Evolutionary conservation across 768 basidiomycete species (phyloP).

Genomic region (Hypholoma sublateritium): DNA sequence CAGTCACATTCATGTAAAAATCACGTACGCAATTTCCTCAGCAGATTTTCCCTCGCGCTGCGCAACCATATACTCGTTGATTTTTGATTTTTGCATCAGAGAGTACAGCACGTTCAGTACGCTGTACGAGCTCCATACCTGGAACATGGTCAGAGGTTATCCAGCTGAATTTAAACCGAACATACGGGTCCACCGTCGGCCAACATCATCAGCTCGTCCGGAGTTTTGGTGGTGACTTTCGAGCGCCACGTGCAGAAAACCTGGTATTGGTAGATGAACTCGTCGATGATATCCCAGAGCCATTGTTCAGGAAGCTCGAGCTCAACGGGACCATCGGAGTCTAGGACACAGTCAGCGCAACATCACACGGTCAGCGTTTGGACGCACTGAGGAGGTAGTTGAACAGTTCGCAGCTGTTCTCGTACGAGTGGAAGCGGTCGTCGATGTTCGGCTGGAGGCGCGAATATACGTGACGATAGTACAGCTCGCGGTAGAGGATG

Average conservation of each 20-base stretch:
- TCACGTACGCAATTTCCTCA: constrained; percentile 80
- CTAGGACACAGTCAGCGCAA: constrained; percentile 34
- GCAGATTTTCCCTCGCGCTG: constrained; percentile 75
- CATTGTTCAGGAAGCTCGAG: constrained; percentile 95
- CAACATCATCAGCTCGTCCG: constrained; percentile 85
- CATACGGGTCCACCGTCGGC: constrained; percentile 68
- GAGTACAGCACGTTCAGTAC: constrained; percentile 98
- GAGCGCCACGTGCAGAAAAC: constrained; percentile 92
- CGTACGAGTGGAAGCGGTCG: constrained; percentile 96
- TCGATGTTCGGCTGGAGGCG: constrained; percentile 93
- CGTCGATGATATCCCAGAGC: constrained; percentile 98
- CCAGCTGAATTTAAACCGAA: constrained; percentile 11
- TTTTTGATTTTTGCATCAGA: constrained; percentile 94
- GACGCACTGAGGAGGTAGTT: constrained; percentile 91
- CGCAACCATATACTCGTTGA: constrained; percentile 90
- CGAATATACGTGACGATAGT: constrained; percentile 95
- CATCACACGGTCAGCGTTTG: neutral
- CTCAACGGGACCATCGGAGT: constrained; percentile 92
- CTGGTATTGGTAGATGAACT: constrained; percentile 98
- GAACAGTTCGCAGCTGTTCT: constrained; percentile 98
- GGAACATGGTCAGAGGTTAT: neutral
- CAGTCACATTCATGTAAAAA: neutral
- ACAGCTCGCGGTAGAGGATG: constrained; percentile 94
- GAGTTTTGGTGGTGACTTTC: constrained; percentile 80
- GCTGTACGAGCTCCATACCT: constrained; percentile 98